Base-by-base conservation (phyloP, 2,329 filamentous ascomycete genomes). In the Aspergillus fischeri region DNA sequence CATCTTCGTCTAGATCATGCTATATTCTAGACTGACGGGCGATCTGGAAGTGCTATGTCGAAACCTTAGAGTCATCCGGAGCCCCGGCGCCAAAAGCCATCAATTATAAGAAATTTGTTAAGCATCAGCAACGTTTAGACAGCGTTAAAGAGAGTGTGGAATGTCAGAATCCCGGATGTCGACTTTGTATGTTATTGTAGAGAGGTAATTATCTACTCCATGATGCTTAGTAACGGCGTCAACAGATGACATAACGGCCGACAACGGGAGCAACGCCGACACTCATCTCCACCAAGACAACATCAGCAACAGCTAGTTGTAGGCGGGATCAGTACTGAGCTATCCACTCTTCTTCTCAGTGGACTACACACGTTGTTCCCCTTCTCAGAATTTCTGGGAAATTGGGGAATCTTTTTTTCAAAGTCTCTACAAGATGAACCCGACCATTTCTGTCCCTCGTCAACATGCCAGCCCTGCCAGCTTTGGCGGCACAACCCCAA, bases 361-460 rank as follows among this genome's bases (percentile, higher is more conserved):
- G 29, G 48, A 55, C 24, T 47, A 14, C 14, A 47, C 44, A 24
- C 20, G 14, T 25, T 47, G 11, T 25, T 47, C 24, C 44, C 44
- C 44, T 3, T 14, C 41, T n/a, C 45, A 20, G 48, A 17, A 42
- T 42, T 56, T 53, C 51, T 51, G 53, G 50, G 38, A 47, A 21
- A 7, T 38, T 41, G 47, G 58, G 45, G 24, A n/a, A 32, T 25
- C 29, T 42, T 53, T 57, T 57, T 54, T 44, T 54, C 48, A 55
- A 50, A 51, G 51, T 58, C 57, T 53, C 50, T 47, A 61, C 54
- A 67, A 62, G 59, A 84, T 84, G 82, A 85, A 84, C 67, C 82
- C 83, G 63, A 81, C 83, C 66, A 86, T 86, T 64, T 81, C 82
- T 20, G 77, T 84, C 41, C 83, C 83, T 28, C 79, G 83, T 62